Evolutionary conservation across 352 stramenopile species (phyloP).

Genomic region (Globisporangium radiosum): DNA sequence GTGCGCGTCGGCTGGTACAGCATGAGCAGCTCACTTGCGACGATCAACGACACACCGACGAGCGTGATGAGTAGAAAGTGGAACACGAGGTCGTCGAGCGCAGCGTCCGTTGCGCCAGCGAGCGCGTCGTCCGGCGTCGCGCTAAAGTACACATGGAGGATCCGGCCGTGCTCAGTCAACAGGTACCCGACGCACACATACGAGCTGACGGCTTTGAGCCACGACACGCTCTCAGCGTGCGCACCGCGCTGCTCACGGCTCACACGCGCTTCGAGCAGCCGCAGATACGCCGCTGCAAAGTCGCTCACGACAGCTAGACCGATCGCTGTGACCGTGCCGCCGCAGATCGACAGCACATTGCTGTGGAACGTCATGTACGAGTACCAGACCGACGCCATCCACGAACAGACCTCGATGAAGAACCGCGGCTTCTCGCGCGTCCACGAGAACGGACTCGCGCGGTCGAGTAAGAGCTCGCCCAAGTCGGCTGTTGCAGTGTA

Average conservation of each 20-base stretch:
- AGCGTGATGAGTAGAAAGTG: slow-evolving; percentile 71
- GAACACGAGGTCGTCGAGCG: slow-evolving; percentile 55
- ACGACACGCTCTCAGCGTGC: slow-evolving; percentile 36
- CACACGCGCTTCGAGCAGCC: slow-evolving; percentile 40
- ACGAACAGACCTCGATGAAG: slow-evolving; percentile 66
- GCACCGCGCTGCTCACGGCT: slow-evolving; percentile 12
- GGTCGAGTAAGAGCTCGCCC: slow-evolving; percentile 41
- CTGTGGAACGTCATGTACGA: slow-evolving; percentile 58
- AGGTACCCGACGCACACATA: slow-evolving; percentile 66
- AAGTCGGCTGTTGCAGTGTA: slow-evolving; percentile 18
- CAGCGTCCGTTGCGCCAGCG: slow-evolving; percentile 13
- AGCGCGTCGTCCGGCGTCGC: slow-evolving; percentile 7
- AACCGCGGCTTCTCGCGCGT: slow-evolving; percentile 41
- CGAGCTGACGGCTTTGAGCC: slow-evolving; percentile 61
- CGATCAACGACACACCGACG: slow-evolving; percentile 63
- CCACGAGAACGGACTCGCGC: slow-evolving; percentile 47
- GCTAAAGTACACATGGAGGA: slow-evolving; percentile 39
- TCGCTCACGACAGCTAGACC: slow-evolving; percentile 48
- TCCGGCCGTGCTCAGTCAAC: slow-evolving; percentile 39
- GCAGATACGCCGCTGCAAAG: slow-evolving; percentile 45
- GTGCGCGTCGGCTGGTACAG: slow-evolving; percentile 56
- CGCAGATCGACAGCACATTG: slow-evolving; percentile 32
- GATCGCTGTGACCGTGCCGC: slow-evolving; percentile 31
- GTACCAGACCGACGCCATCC: slow-evolving; percentile 62
- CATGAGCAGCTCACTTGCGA: slow-evolving; percentile 70